Base-by-base conservation (phyloP, 2,329 filamentous ascomycete genomes). In the Xylariaceae sp. region DNA sequence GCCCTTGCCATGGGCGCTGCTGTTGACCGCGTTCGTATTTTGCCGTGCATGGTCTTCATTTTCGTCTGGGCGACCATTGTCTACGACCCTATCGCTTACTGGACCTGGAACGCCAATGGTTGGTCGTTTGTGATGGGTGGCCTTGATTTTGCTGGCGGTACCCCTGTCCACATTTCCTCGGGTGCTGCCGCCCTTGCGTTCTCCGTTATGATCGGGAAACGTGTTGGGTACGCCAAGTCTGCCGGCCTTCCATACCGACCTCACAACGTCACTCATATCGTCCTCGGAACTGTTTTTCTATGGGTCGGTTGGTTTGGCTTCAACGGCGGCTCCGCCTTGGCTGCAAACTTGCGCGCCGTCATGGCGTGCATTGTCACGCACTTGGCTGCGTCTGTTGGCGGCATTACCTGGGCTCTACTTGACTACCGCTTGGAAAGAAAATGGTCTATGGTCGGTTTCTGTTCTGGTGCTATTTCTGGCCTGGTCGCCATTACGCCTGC, bases 301-400 rank as follows among this genome's bases (percentile, higher is more conserved):
- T 97, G 93, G 93, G 90, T 96, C 44, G 92, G 93, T 56, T 97
- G 92, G 93, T 95, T 96, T 71, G 93, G 93, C 47, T 97, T 97
- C 84, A 97, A 96, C 74, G 92, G 90, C 51, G 93, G 93, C 60
- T 84, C 89, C 2, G 93, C 91, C 2, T 81, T 96, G 43, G 82
- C 84, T 56, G 89, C 91, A 62, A 96, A 95, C 77, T 78, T 96
- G 65, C 90, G 93, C 57, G 90, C 93, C 51, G 81, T 96, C 72
- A 93, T 96, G 89, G 92, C 93, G 51, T 89, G 89, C 67, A 84
- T 95, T 48, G 90, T 93, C 60, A 96, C 93, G 56, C 93, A 96
- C 75, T 79, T 96, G 20, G 88, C 93, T 44, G 93, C 93, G 19
- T 90, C 86, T 40, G 84, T 90, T 21, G 92, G 88, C 53, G 91